Base-by-base conservation (phyloP, 2,329 filamentous ascomycete genomes). In the Annulohypoxylon truncatum region DNA sequence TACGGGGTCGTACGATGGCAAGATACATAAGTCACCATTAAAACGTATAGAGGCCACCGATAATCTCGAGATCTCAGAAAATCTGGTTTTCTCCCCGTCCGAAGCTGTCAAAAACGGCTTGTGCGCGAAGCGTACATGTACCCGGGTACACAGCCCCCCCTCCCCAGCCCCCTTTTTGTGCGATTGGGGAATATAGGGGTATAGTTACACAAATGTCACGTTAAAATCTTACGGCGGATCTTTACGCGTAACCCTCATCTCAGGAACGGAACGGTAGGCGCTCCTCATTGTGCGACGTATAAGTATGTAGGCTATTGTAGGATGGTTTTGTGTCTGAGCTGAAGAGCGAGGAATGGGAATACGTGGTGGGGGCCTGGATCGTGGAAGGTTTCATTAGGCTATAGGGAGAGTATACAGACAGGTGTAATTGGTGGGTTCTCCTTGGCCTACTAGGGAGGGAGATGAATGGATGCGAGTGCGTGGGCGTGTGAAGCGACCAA, bases 171-270 rank as follows among this genome's bases (percentile, higher is more conserved):
- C 29, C 29, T 10, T 31, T 31, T 31, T 31, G n/a, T 8, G 2
- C 35, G 6, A 46, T 12, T n/a, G 2, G 5, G 42, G 20, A 46
- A 46, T 20, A 31, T 9, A n/a, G 28, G 46, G 44, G 13, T n/a
- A 5, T 1, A 2, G 42, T 46, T 26, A 46, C 42, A 46, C 42
- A 26, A 5, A 46, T 46, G 12, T 22, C 18, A 46, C 42, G 12
- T 26, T 22, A n/a, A 46, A 46, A 46, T 46, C 20, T 46, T 46
- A 46, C 42, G 3, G 13, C 31, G 31, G 31, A 47, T 47, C 42
- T 47, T 47, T 18, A 29, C 46, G 46, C 24, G 28, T 50, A 50
- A 50, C 46, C 46, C 8, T 50, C 46, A 50, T 18, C 46, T 50
- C 46, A 31, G 46, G 24, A 18, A 31, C 35, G 38, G 31, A n/a